Conservation (phyloP, 371 early-diverging fungal genomes). For the Syncephalis plumigaleata region DNA sequence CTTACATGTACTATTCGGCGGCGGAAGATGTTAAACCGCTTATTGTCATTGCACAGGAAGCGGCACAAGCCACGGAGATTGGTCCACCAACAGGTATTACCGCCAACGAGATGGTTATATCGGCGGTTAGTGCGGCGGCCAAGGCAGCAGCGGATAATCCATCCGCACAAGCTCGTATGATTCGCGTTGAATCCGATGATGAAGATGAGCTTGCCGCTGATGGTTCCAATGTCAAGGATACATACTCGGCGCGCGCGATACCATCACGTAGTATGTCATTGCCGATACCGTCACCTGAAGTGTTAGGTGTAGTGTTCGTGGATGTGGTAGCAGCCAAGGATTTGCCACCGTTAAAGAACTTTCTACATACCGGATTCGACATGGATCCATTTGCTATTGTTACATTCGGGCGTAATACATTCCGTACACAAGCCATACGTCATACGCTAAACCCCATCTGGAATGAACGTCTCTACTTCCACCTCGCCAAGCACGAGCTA, state of each 20-base stretch:
- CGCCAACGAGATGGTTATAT: too few species aligned
- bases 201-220: background rate
- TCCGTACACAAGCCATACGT: slow-evolving; percentile 40
- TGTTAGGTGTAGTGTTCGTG: slow-evolving; percentile 37
- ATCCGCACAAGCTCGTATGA: background rate
- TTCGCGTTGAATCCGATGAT: background rate
- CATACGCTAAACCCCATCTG: slow-evolving; percentile 47
- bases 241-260: background rate
- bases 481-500: slow-evolving; percentile 30
- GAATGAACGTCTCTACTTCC: slow-evolving; percentile 49
- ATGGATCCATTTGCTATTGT: slow-evolving; percentile 76
- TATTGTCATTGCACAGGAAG: too few species aligned
- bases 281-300: slow-evolving; percentile 12
- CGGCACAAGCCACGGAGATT: too few species aligned
- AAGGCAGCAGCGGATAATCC: background rate
- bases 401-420: slow-evolving; percentile 49
- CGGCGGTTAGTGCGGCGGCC: background rate
- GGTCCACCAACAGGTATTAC: too few species aligned
- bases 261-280: slow-evolving; percentile 11
- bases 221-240: background rate
- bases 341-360: slow-evolving; percentile 34
- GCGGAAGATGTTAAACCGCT: too few species aligned
- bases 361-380: slow-evolving; percentile 45
- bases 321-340: slow-evolving; percentile 41
- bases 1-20: too few species aligned